Percentiles rank a stretch among this genome's conserved stretches.
These are phyloP conservation scores for Pulveroboletus sp. DNA, from an alignment of 768 basidiomycete genomes.

Conservation along the genomic window DNA sequence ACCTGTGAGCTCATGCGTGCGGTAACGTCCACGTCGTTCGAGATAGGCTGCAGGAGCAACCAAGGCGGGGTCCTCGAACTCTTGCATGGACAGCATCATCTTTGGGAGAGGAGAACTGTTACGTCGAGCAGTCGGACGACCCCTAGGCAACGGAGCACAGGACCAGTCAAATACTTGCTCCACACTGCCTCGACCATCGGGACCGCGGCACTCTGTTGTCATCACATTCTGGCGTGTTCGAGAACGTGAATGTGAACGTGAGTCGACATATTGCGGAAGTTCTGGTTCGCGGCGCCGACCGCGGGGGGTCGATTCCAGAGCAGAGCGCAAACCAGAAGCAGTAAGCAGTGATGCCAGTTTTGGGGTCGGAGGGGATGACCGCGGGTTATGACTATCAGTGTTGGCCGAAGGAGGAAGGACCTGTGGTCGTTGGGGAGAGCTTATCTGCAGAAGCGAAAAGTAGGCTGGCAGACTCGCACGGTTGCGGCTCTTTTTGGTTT, in stretches of 20 bases:
- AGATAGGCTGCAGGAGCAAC: slow-evolving; percentile 19
- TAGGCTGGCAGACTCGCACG: slow-evolving; percentile 72
- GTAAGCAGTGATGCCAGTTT: slow-evolving; percentile 38
- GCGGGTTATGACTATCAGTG: slow-evolving; percentile 36
- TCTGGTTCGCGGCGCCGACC: slow-evolving; percentile 47
- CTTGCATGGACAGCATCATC: slow-evolving; percentile 37
- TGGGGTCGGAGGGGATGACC: slow-evolving; percentile 60
- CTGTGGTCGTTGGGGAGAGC: slow-evolving; percentile 38
- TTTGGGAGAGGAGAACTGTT: slow-evolving; percentile 58
- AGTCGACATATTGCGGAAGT: slow-evolving; percentile 31
- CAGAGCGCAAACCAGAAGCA: slow-evolving; percentile 33
- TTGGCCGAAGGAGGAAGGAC: slow-evolving; percentile 42
- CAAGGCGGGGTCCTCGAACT: slow-evolving; percentile 32
- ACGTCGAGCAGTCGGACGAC: slow-evolving; percentile 48
- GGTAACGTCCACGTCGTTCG: slow-evolving; percentile 50
- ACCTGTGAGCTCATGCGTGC: slow-evolving; percentile 51
- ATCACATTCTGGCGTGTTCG: slow-evolving; percentile 26
- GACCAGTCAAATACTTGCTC: slow-evolving; percentile 49
- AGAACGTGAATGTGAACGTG: slow-evolving; percentile 42
- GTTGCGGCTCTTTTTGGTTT: slow-evolving; percentile 53
- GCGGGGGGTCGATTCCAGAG: slow-evolving; percentile 45
- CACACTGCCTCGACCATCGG: slow-evolving; percentile 33
- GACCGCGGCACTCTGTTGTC: slow-evolving; percentile 13
- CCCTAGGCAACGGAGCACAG: slow-evolving; percentile 36
- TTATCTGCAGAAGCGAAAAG: slow-evolving; percentile 66